Conservation (phyloP, 2,329 filamentous ascomycete species). For the Nakataea oryzae region DNA sequence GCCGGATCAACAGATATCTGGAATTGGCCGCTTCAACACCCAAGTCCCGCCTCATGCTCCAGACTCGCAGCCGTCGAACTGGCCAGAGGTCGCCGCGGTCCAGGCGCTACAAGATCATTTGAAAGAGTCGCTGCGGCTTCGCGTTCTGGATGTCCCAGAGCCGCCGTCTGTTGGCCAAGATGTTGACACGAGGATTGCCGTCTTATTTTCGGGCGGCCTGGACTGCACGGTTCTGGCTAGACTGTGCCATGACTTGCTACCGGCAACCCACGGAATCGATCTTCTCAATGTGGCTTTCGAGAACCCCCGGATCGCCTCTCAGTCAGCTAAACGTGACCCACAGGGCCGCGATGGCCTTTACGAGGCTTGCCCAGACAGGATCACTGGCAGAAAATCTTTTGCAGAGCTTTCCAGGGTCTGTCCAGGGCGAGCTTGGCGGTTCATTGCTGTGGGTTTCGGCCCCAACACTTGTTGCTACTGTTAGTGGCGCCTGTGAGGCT, state of each 20-base stretch:
- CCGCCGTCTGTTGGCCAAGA: slow-evolving; percentile 23
- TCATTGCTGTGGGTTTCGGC: slow-evolving; percentile 53
- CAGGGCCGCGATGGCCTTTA: slow-evolving; percentile 37
- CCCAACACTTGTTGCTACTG: background rate
- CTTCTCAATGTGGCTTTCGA: slow-evolving; percentile 95
- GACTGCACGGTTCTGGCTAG: slow-evolving; percentile 86
- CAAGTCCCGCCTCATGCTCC: slow-evolving; percentile 21
- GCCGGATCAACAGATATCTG: slow-evolving; percentile 40
- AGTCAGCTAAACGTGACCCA: slow-evolving; percentile 27
- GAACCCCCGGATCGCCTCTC: slow-evolving; percentile 66
- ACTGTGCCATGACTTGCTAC: slow-evolving; percentile 67
- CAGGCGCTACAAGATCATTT: slow-evolving; percentile 42
- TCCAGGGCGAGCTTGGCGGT: slow-evolving; percentile 65
- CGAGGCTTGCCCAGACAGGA: slow-evolving; percentile 80
- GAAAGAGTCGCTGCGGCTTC: slow-evolving; percentile 48
- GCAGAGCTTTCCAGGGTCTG: slow-evolving; percentile 63
- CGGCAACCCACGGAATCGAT: slow-evolving; percentile 60
- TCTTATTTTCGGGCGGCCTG: slow-evolving; percentile 89
- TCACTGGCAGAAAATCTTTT: slow-evolving; percentile 73
- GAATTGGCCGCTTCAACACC: slow-evolving; percentile 42
- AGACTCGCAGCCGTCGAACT: slow-evolving; percentile 15
- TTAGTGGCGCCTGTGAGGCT: background rate
- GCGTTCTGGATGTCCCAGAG: slow-evolving; percentile 55
- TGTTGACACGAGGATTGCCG: slow-evolving; percentile 49
- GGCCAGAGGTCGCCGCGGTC: slow-evolving; percentile 37